Evolutionary conservation across 2,329 filamentous ascomycete species (phyloP), one percentile per base, ranked within the genome.

Genomic region (Furcasterigmium sp.): DNA sequence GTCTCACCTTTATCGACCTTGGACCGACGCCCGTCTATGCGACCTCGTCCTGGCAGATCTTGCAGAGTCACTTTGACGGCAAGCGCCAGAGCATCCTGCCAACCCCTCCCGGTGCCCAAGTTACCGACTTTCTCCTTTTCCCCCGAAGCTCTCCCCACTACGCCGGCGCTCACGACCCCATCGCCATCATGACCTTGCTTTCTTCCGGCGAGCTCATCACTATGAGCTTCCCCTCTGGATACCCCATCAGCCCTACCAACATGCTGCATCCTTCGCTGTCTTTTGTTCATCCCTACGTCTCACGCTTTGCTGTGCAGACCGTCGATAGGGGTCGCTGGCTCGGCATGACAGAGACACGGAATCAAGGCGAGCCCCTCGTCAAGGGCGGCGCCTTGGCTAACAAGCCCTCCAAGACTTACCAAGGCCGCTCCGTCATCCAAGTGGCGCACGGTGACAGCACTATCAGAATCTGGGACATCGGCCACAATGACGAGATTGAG

Each of bases 401-500:
- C 5, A 80, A 82, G 49, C 80, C 83, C 7, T 69, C 87, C 32
- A 87, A 88, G 54, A 74, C 87, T 48, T 91, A 87, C 53, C 90
- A 95, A 56, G 77, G 83, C 47, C 80, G 93, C 38, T 95, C 90
- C 45, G 79, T 97, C 36, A 76, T 95, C 7, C 85, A 91, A 48
- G 88, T 87, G 5, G 85, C 89, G 0, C 91, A 98, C 61, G 89
- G 85, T 3, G 93, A 98, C 63, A 89, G 91, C 42, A 94, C 87
- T 0, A 73, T 98, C n/a, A 77, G 91, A 25, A 71, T 97, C 7
- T 98, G 91, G 90, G 93, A 98, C 63, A 80, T 85, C 17, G 93
- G 93, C 0, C 87, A 95, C 56, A 87, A 82, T 13, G 93, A 98
- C 57, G 88, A 96, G 56, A 86, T 98, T 40, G 93, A 98, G 62